These are phyloP conservation scores for Houttuynia cordata DNA, from an alignment of 164 flowering plant species.

Conservation along the genomic window DNA sequence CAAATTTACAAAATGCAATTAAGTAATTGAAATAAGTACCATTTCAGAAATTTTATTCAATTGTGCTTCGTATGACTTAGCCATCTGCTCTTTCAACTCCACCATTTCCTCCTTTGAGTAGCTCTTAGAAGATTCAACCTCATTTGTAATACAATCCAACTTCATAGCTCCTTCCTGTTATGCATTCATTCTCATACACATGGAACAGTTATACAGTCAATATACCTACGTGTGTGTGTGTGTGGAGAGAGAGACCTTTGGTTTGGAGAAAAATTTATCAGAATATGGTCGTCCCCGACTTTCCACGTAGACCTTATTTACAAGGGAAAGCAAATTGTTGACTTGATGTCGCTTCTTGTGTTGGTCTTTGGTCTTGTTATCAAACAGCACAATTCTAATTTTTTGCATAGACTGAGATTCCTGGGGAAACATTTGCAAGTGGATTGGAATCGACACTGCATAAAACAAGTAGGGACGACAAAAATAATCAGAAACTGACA, in stretches of 20 bases:
- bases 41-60: slow-evolving; percentile 60
- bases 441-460: no score
- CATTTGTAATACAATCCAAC: slow-evolving; percentile 15
- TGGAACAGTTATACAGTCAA: not conserved
- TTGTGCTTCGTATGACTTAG: slow-evolving; percentile 50
- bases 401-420: slow-evolving; percentile 43
- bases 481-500: no score
- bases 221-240: no score
- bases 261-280: slow-evolving; percentile 44
- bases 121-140: slow-evolving; percentile 37
- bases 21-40: slow-evolving; percentile 26
- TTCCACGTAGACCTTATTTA: slow-evolving; percentile 29
- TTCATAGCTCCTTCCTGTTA: slow-evolving; percentile 50
- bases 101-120: slow-evolving; percentile 38
- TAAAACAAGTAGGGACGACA: not conserved
- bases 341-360: slow-evolving; percentile 35
- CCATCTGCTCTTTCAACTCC: slow-evolving; percentile 45
- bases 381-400: slow-evolving; percentile 56
- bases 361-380: slow-evolving; percentile 62
- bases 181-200: slow-evolving; percentile 2
- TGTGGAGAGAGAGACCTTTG: slow-evolving; percentile 30
- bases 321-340: slow-evolving; percentile 49
- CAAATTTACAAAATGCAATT: no score
- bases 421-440: slow-evolving; percentile 21
- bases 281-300: slow-evolving; percentile 68